Conservation (phyloP, 2,329 filamentous ascomycete species). For the Fusarium fracticaudum region DNA sequence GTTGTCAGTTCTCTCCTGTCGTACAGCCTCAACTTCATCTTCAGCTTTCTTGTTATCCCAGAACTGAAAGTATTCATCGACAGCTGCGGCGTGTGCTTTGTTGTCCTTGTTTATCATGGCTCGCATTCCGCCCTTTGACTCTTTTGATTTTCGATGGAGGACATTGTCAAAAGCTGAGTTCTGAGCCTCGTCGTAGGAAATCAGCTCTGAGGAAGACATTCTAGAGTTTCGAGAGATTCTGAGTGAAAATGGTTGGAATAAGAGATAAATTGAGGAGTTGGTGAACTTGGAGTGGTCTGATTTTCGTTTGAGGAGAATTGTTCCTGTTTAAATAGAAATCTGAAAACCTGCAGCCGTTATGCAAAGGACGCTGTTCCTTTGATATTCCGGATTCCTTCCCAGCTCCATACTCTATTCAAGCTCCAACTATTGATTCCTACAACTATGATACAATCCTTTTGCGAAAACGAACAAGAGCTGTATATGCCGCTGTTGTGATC, state of each 20-base stretch:
- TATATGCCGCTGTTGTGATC: neutral
- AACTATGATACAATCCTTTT: neutral
- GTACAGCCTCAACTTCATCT: constrained; percentile 77
- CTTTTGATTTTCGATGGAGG: constrained; percentile 75
- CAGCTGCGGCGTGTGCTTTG: constrained; percentile 76
- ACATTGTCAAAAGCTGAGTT: constrained; percentile 88
- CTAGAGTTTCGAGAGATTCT: neutral
- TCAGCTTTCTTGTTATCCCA: constrained; percentile 82
- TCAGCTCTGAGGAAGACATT: constrained; percentile 60
- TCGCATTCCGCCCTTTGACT: constrained; percentile 73
- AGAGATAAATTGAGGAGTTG: accelerated
- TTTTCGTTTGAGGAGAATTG: neutral
- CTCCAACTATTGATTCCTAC: neutral
- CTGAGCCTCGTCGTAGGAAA: constrained; percentile 79
- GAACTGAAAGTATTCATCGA: constrained; percentile 91
- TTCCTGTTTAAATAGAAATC: constrained; percentile 16
- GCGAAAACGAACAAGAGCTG: constrained; percentile 34
- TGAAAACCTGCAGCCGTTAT: neutral
- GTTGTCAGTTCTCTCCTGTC: constrained; percentile 77
- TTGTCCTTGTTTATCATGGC: constrained; percentile 84
- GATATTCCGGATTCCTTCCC: neutral
- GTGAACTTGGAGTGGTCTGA: neutral
- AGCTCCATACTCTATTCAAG: neutral
- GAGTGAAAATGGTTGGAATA: accelerated
- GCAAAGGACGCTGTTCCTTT: neutral